These are phyloP conservation scores for Perkinsus olseni DNA, from an alignment of 169 alveolate species.

Conservation along the genomic window DNA sequence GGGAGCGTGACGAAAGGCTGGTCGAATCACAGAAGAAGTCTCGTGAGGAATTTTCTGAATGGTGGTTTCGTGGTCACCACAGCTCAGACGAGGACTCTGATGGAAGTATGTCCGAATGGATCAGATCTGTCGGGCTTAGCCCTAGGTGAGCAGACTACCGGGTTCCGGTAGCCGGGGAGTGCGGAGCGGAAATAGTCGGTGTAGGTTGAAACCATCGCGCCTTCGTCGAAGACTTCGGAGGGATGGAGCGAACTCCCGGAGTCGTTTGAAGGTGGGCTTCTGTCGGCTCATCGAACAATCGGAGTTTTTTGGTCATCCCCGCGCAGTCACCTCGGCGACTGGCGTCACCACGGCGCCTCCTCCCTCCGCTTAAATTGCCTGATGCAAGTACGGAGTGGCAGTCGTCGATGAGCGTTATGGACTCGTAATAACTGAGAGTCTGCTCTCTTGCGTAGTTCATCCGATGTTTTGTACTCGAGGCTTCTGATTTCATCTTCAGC, in stretches of 20 bases:
- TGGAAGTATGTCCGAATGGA: neutral
- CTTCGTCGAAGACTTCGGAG: neutral
- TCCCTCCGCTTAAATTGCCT: neutral
- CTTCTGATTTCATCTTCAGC: neutral
- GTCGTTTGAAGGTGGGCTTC: neutral
- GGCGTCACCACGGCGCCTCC: neutral
- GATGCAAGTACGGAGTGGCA: neutral
- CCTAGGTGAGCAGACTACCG: neutral
- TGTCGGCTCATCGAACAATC: neutral
- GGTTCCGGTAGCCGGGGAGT: no score
- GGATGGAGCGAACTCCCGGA: neutral
- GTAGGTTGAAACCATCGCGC: neutral
- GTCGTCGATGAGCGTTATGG: neutral
- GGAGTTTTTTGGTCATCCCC: no score
- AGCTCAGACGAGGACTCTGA: neutral
- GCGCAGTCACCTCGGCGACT: neutral
- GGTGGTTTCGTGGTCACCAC: neutral
- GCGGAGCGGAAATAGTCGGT: neutral
- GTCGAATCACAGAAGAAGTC: neutral
- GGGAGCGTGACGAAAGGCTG: neutral
- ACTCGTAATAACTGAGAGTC: neutral
- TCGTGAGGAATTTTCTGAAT: neutral
- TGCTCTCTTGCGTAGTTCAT: no score
- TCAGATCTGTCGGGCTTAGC: neutral
- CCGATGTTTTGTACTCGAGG: neutral